Conservation (phyloP, 106 monocot genomes). For the Chionographis japonica region DNA sequence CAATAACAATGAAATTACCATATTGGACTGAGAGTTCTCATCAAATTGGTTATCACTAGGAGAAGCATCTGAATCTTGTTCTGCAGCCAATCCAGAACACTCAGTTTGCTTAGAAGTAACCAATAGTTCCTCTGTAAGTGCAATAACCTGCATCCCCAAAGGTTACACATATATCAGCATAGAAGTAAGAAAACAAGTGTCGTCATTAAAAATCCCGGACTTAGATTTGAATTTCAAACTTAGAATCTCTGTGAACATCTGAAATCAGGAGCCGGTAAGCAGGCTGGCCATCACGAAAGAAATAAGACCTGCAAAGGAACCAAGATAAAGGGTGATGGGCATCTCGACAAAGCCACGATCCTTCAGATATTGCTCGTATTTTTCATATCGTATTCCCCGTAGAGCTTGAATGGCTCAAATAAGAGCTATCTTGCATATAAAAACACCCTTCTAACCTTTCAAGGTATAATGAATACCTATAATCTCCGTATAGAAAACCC, state of each 20-base stretch:
- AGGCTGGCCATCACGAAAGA: slow-evolving; percentile 40
- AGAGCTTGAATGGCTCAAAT: slow-evolving; percentile 25
- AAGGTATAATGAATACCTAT: slow-evolving; percentile 19
- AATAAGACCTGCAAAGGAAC: slow-evolving; percentile 63
- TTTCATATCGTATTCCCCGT: slow-evolving; percentile 23
- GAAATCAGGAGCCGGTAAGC: slow-evolving; percentile 35
- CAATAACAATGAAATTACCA: slow-evolving; percentile 11
- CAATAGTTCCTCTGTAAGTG: slow-evolving; percentile 64
- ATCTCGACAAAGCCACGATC: slow-evolving; percentile 31
- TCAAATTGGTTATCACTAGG: neutral
- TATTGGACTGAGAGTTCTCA: slow-evolving; percentile 9
- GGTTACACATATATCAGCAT: slow-evolving; percentile 2
- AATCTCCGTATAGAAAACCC: slow-evolving; percentile 18
- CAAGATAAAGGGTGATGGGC: slow-evolving; percentile 79
- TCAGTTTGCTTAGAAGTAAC: slow-evolving; percentile 46
- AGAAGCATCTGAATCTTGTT: slow-evolving; percentile 24
- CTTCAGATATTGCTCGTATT: slow-evolving; percentile 23
- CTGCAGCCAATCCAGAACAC: slow-evolving; percentile 4
- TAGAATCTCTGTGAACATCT: slow-evolving; percentile 36
- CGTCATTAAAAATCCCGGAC: slow-evolving; percentile 1
- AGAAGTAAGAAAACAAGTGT: neutral
- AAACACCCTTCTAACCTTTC: slow-evolving; percentile 56
- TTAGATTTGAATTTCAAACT: slow-evolving; percentile 28
- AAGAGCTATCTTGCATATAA: slow-evolving; percentile 22
- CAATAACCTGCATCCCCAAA: slow-evolving; percentile 52